Conservation (phyloP, 1,284 basidiomycete genomes). For the Rhodotorula sp. region DNA sequence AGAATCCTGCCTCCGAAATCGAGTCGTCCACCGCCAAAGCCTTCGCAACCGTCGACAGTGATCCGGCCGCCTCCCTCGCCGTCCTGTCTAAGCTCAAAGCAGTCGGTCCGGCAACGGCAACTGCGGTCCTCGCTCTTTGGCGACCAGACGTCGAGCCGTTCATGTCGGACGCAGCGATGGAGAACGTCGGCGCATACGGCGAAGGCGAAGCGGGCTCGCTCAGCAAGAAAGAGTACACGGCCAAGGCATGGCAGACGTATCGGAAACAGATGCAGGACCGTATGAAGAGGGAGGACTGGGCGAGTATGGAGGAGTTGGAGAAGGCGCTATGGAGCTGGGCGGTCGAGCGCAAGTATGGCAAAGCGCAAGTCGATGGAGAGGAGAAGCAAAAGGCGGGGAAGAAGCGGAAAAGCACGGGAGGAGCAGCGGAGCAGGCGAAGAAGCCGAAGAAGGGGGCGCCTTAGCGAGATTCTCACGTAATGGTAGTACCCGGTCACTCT, state of each 20-base stretch:
- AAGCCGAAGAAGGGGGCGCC: background rate
- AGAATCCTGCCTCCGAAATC: slow-evolving; percentile 13
- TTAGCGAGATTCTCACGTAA: background rate
- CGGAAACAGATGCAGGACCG: slow-evolving; percentile 12
- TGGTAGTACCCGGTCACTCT: no score
- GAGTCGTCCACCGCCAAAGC: background rate
- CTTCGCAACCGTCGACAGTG: background rate
- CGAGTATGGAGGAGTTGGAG: slow-evolving; percentile 25
- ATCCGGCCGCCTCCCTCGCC: slow-evolving; percentile 3
- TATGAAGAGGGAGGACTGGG: slow-evolving; percentile 20
- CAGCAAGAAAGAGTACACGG: slow-evolving; percentile 29
- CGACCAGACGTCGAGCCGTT: slow-evolving; percentile 27
- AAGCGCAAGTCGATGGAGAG: background rate
- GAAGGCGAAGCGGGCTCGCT: slow-evolving; percentile 3
- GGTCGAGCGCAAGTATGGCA: slow-evolving; percentile 7
- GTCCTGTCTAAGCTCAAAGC: slow-evolving; percentile 31
- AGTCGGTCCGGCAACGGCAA: slow-evolving; percentile 41
- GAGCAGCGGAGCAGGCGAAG: background rate
- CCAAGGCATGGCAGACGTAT: slow-evolving; percentile 19
- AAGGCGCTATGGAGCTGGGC: slow-evolving; percentile 32
- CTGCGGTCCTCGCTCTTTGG: slow-evolving; percentile 31
- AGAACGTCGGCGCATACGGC: background rate
- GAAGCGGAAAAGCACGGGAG: background rate
- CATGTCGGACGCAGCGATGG: slow-evolving; percentile 39
- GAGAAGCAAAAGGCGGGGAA: background rate